Percentiles rank a stretch among this genome's conserved stretches.
Conservation (phyloP, 1,139 yeast species). For the Yamadazyma trypodendri region DNA sequence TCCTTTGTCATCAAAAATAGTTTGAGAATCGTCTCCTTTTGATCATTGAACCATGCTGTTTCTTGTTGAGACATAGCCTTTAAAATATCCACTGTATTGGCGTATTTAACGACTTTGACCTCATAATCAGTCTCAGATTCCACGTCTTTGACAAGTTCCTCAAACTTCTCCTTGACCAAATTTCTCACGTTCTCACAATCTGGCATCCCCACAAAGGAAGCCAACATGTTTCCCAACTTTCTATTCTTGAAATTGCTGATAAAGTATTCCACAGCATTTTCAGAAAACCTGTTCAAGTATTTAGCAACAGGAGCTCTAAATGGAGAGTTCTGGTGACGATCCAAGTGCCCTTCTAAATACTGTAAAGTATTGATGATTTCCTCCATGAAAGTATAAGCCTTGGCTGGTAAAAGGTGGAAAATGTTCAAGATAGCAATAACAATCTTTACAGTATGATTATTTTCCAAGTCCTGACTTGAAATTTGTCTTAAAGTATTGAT, state of each 20-base stretch:
- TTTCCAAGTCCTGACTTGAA: constrained; percentile 72
- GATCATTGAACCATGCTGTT: constrained; percentile 59
- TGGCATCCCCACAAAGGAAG: constrained; percentile 59
- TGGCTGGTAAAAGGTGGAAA: constrained; percentile 87
- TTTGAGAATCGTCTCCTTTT: constrained; percentile 48
- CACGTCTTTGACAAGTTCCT: constrained; percentile 34
- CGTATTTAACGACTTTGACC: constrained; percentile 58
- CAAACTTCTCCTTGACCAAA: constrained; percentile 53
- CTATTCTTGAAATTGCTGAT: constrained; percentile 65
- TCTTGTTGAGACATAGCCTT: constrained; percentile 54
- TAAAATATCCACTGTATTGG: constrained; percentile 69
- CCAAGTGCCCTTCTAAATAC: constrained; percentile 75
- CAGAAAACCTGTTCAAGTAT: constrained; percentile 80
- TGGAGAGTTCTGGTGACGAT: constrained; percentile 86
- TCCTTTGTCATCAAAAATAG: constrained; percentile 47
- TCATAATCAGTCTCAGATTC: constrained; percentile 51
- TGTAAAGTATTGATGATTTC: constrained; percentile 77
- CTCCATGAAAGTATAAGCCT: constrained; percentile 89
- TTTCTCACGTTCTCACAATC: constrained; percentile 60
- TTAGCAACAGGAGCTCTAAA: constrained; percentile 90
- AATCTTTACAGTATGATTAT: constrained; percentile 78
- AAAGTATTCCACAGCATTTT: constrained; percentile 72
- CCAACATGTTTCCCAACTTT: constrained; percentile 63
- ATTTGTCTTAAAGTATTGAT: constrained; percentile 70
- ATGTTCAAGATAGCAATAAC: constrained; percentile 89